Evolutionary conservation across 2,329 filamentous ascomycete genomes (phyloP), one percentile per base, ranked within the genome.

Genomic region (Talaromyces marneffei): DNA sequence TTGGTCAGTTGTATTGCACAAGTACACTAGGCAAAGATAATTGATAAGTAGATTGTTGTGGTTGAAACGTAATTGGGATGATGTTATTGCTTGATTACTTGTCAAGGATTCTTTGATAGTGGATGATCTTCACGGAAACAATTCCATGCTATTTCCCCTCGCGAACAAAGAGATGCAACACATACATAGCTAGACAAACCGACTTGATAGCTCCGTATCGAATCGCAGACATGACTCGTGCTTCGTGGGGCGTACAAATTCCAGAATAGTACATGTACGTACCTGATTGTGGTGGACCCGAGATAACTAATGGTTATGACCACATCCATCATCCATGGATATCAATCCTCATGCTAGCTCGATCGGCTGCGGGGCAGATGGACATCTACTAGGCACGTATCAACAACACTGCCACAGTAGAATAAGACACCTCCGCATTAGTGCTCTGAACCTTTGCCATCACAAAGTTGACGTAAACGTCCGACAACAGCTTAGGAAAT

Each of bases 311-410:
- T 52, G 29, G 33, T 42, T 29, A 5, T 31, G 52, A 27, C 33
- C n/a, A 48, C 29, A 25, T 40, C 33, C 25, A 20, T 35, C 29
- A 25, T 40, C 33, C 25, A 20, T 35, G 42, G 52, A 37, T 42
- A 35, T 20, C 35, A 9, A 37, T 18, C 29, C 39, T 31, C 23
- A 25, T 37, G 4, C 10, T 52, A 59, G 48, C 16, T 53, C 27
- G 29, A 46, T 46, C 50, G 2, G n/a, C 33, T 57, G 52, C 52
- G 54, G 57, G 57, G 57, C 56, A 50, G 20, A 27, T 53, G 48
- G 48, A 18, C 27, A 10, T 39, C 50, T 37, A n/a, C n/a, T n/a
- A n/a, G n/a, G n/a, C n/a, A n/a, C n/a, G n/a, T n/a, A 20, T 20
- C 16, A 50, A 27, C n/a, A 33, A 33, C 12, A 48, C 23, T 48